Conservation (phyloP, 768 basidiomycete species). For the Plicaturopsis crispa region DNA sequence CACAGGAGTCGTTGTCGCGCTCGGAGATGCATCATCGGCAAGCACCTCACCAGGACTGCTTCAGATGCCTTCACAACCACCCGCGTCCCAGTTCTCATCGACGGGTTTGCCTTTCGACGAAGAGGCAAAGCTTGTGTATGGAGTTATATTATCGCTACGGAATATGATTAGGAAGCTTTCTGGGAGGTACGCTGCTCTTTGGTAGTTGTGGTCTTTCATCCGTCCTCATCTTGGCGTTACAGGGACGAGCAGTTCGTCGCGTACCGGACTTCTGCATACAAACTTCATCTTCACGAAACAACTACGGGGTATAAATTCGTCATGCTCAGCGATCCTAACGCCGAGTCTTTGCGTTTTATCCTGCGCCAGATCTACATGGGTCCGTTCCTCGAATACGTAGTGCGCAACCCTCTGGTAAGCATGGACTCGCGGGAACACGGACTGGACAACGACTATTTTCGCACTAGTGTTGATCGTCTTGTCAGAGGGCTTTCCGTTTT, state of each 20-base stretch:
- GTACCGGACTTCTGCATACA: conserved; percentile 89
- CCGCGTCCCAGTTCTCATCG: conserved; percentile 24
- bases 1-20: conserved; percentile 65
- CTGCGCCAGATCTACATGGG: conserved; percentile 89
- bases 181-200: conserved; percentile 47
- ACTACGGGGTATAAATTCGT: conserved; percentile 91
- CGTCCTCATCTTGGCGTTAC: conserved; percentile 1
- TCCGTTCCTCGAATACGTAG: conserved; percentile 90
- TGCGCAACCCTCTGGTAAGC: conserved; percentile 79
- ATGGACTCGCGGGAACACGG: conserved; percentile 83
- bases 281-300: conserved; percentile 89
- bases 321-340: conserved; percentile 81
- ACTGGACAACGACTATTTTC: conserved; percentile 90
- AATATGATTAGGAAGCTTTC: conserved; percentile 96
- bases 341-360: conserved; percentile 76
- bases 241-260: conserved; percentile 90
- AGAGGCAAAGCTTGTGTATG: conserved; percentile 95
- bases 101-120: conserved; percentile 87
- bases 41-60: conserved; percentile 29
- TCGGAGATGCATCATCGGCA: conserved; percentile 27
- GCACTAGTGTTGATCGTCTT: conserved; percentile 70
- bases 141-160: conserved; percentile 82
- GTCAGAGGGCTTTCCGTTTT: conserved; percentile 53
- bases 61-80: conserved; percentile 25
- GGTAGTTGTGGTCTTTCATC: not conserved